Conservation (phyloP, 2,329 filamentous ascomycete species). For the Colletotrichum sp. region DNA sequence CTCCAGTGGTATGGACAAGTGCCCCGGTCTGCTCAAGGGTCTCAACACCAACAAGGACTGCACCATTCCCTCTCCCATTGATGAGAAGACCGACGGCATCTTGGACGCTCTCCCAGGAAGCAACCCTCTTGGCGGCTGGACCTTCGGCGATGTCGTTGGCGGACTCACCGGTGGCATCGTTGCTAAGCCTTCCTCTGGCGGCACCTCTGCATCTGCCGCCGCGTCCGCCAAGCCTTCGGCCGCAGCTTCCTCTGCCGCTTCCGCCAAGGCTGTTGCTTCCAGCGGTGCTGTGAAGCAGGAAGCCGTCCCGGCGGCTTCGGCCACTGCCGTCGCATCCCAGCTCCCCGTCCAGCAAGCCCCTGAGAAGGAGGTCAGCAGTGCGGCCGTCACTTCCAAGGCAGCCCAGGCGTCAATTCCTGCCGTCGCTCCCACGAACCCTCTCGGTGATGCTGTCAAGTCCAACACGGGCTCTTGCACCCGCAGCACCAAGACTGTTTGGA, state of each 20-base stretch:
- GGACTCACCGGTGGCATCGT: background rate
- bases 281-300: background rate
- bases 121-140: slow-evolving; percentile 59
- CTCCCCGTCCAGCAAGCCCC: slow-evolving; percentile 8
- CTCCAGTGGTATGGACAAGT: slow-evolving; percentile 65
- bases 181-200: background rate
- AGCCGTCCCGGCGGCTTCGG: background rate
- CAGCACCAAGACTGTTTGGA: slow-evolving; percentile 43
- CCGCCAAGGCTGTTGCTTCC: background rate
- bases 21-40: slow-evolving; percentile 60
- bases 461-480: slow-evolving; percentile 28
- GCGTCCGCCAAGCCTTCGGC: background rate
- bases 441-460: background rate
- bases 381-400: background rate
- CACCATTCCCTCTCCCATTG: slow-evolving; percentile 51
- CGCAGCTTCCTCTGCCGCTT: background rate
- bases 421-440: slow-evolving; percentile 19
- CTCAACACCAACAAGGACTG: slow-evolving; percentile 56
- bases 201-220: background rate
- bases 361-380: background rate
- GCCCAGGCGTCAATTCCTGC: background rate
- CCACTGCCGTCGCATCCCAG: background rate
- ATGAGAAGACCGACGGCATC: slow-evolving; percentile 48
- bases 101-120: slow-evolving; percentile 58
- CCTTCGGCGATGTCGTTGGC: slow-evolving; percentile 27